Base-by-base conservation (phyloP, 2,329 filamentous ascomycete species). In the Epichloe uncinata region DNA sequence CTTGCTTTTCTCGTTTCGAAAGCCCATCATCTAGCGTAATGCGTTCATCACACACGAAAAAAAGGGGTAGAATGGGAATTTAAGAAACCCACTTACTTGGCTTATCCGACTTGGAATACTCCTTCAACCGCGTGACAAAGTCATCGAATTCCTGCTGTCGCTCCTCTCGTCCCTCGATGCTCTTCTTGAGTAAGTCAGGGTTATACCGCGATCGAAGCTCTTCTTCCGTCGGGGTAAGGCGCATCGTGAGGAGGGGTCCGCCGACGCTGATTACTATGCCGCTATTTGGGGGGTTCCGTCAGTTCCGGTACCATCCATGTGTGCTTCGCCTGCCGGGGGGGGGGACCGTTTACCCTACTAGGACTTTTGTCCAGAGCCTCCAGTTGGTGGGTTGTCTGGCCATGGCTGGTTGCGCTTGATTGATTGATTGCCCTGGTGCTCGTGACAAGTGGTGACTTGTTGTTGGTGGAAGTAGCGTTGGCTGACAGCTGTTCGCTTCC, bases 191-290 rank as follows among this genome's bases (percentile, higher is more conserved):
- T n/a, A 98, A 77, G 35, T 97, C 93, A 0, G 91, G 91, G 66
- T 91, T 97, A 72, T 97, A 97, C 67, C 77, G 81, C 71, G 87
- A 75, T 73, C 94, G 89, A 41, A 98, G 77, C 70, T 97, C 89
- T 67, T 96, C 93, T 59, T 96, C 89, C 12, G 85, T 84, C 2
- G 93, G 93, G 43, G 78, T 78, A 44, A 94, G 71, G 66, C 82
- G 95, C 69, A 83, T 79, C 42, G 91, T 85, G 48, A 97, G 71
- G 15, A 85, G 84, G 22, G 93, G 93, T 3, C 93, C 93, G 48
- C 93, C 93, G 52, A 96, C 75, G 61, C 81, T 83, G 58, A 93
- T 73, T 44, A 74, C 67, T 41, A 73, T 74, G 58, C 86, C 87
- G 52, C 90, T 96, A 60, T 45, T 41, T 22, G 4, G 9, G 16